Evolutionary conservation across 257 asterid species (phyloP).

Genomic region (Cynanchum wilfordii): DNA sequence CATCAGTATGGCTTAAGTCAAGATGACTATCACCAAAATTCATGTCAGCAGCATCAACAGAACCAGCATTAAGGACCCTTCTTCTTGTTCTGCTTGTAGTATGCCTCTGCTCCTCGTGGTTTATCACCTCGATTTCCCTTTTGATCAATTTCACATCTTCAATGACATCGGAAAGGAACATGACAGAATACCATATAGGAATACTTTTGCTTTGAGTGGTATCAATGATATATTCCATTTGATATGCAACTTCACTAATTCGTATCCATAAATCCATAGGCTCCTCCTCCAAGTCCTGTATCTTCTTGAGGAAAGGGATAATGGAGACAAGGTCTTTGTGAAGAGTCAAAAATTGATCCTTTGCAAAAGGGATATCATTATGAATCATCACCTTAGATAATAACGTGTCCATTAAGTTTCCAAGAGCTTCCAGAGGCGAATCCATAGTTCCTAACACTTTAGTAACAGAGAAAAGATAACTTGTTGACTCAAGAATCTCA

Average conservation of each 20-base stretch:
- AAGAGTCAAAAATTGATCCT: not conserved
- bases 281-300: not conserved
- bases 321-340: not conserved
- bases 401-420: not conserved
- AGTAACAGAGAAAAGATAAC: not conserved
- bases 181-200: not conserved
- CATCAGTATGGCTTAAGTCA: not conserved
- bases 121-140: not conserved
- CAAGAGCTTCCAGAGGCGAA: not conserved
- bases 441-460: not conserved
- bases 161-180: not conserved
- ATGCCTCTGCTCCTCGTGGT: too few species aligned
- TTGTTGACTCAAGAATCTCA: not conserved
- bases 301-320: not conserved
- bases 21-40: not conserved
- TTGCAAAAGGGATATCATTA: not conserved
- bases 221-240: conserved; percentile 2
- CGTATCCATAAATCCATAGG: not conserved
- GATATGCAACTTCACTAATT: not conserved
- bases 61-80: too few species aligned
- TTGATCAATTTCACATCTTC: conserved; percentile 5
- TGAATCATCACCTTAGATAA: too few species aligned
- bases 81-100: too few species aligned
- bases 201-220: not conserved
- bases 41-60: too few species aligned